phyloP scores from a whole-genome alignment of 1,139 yeast species.

The Pichiaceae sp. region DNA sequence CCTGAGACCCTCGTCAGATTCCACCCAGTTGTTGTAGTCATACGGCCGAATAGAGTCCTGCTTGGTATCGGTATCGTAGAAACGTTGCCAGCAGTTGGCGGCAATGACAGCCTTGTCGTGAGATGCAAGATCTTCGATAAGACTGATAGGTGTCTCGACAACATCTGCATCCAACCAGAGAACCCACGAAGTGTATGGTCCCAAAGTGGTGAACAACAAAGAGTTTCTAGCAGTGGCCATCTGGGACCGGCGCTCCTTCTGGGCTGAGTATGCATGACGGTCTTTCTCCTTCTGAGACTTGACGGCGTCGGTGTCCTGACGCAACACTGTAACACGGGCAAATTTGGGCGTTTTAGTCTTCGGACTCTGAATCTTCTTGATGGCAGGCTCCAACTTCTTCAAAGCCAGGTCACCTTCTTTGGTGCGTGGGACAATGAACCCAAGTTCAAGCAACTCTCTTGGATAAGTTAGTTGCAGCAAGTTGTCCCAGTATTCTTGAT shows the following conservation, averaged over 20 bases:
- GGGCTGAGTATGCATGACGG: constrained; percentile 61
- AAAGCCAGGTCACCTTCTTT: constrained; percentile 75
- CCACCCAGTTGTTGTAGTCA: constrained; percentile 95
- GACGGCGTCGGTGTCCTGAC: constrained; percentile 82
- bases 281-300: constrained; percentile 68
- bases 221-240: constrained; percentile 96
- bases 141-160: constrained; percentile 72
- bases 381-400: constrained; percentile 59
- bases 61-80: constrained; percentile 46
- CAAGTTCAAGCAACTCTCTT: constrained; percentile 74
- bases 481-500: constrained; percentile 83
- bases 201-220: constrained; percentile 76
- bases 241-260: constrained; percentile 59
- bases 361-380: constrained; percentile 57
- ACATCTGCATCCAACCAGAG: constrained; percentile 95
- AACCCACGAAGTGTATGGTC: constrained; percentile 90
- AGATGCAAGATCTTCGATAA: constrained; percentile 79
- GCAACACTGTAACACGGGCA: constrained; percentile 72
- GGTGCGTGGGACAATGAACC: constrained; percentile 82
- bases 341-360: constrained; percentile 45
- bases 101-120: constrained; percentile 84
- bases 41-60: constrained; percentile 71
- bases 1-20: constrained; percentile 74
- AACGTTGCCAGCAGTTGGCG: constrained; percentile 90
- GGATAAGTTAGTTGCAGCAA: constrained; percentile 70